These are phyloP conservation scores for Phytophthora kernoviae DNA, from an alignment of 352 stramenopile species.

Conservation along the genomic window DNA sequence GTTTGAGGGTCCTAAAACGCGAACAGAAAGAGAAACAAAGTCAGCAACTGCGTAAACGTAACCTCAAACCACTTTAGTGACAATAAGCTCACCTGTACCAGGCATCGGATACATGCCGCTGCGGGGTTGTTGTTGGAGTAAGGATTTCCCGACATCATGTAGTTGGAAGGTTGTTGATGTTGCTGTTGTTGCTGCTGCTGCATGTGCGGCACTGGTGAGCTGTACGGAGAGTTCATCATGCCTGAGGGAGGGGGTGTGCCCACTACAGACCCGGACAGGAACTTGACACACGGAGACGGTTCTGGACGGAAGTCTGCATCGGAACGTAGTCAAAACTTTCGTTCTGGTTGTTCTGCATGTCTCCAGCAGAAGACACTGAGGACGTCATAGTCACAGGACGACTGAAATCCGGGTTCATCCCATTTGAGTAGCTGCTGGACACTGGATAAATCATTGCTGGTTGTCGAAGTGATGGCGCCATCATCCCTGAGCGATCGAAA, in stretches of 20 bases:
- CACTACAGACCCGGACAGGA: conserved; percentile 29
- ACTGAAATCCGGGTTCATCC: conserved; percentile 33
- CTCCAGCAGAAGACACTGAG: conserved; percentile 22
- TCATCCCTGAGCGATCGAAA: conserved; percentile 54
- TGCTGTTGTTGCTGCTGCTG: conserved; percentile 25
- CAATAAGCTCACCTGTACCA: conserved; percentile 1
- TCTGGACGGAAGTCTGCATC: conserved; percentile 41
- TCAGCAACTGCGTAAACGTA: not conserved
- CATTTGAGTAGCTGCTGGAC: conserved; percentile 36
- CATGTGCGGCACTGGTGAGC: conserved; percentile 38
- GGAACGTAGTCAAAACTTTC: conserved; percentile 57
- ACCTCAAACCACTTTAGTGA: not conserved
- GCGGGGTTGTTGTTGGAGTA: conserved; percentile 33
- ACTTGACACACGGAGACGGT: conserved; percentile 29
- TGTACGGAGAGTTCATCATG: conserved; percentile 47
- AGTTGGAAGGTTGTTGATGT: conserved; percentile 31
- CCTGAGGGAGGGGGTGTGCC: conserved; percentile 31
- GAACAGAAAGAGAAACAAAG: not conserved
- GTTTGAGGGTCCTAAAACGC: conserved; percentile 11
- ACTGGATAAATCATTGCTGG: conserved; percentile 40
- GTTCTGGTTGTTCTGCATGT: conserved; percentile 40
- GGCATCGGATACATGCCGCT: conserved; percentile 29
- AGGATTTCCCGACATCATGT: conserved; percentile 33
- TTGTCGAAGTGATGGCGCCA: conserved; percentile 49
- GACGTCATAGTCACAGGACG: conserved; percentile 39